phyloP scores from a whole-genome alignment of 768 basidiomycete species.

The Mycena latifolia region DNA sequence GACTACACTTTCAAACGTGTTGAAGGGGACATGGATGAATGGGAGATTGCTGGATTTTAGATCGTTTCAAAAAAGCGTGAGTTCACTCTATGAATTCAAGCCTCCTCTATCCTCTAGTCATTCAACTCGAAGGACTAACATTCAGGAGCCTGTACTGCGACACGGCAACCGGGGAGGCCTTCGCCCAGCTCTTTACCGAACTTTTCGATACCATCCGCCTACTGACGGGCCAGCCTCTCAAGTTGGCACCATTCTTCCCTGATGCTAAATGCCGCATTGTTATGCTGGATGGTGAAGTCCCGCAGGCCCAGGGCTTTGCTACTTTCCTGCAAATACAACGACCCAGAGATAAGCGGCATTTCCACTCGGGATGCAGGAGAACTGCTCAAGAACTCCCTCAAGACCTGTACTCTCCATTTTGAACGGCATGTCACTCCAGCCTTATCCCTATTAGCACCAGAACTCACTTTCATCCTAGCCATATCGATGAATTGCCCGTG shows the following conservation, averaged over 20 bases:
- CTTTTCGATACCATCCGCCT: constrained; percentile 28
- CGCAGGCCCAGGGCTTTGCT: constrained; percentile 1
- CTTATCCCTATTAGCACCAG: background rate
- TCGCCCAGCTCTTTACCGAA: constrained; percentile 24
- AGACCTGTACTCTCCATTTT: constrained; percentile 13
- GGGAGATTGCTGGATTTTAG: constrained; percentile 34
- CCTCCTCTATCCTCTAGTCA: background rate
- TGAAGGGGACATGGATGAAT: constrained; percentile 36
- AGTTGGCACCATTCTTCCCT: constrained; percentile 32
- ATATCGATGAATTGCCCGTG: constrained; percentile 35
- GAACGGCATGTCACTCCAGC: constrained; percentile 2
- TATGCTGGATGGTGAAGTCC: constrained; percentile 18
- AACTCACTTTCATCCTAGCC: constrained; percentile 23
- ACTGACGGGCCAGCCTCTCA: constrained; percentile 29
- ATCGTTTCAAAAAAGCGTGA: constrained; percentile 24
- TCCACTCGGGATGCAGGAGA: background rate
- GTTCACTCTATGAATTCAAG: background rate
- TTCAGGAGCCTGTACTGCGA: constrained; percentile 36
- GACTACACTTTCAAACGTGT: constrained; percentile 41
- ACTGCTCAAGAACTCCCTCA: background rate
- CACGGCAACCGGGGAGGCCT: constrained; percentile 16
- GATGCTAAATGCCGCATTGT: constrained; percentile 26
- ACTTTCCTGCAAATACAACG: constrained; percentile 6
- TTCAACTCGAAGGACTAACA: constrained; percentile 30
- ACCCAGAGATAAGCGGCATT: constrained; percentile 4